These are phyloP conservation scores for Lactarius indigo DNA, from an alignment of 768 basidiomycete species.

Conservation along the genomic window DNA sequence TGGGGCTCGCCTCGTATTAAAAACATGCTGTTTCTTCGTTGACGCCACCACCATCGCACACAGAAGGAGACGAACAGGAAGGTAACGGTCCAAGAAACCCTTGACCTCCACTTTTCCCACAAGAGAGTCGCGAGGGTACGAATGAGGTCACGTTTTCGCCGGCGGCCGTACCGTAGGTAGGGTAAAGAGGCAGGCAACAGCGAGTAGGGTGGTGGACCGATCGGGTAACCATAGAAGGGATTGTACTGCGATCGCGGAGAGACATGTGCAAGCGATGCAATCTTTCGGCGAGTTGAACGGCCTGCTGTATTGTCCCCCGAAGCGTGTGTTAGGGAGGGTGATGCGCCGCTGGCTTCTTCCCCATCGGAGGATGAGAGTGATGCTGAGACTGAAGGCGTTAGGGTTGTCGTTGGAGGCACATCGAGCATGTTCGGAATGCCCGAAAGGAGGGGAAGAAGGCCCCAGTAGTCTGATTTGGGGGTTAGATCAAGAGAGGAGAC, in stretches of 20 bases:
- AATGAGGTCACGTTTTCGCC: constrained; percentile 64
- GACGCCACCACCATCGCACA: constrained; percentile 19
- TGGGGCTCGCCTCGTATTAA: constrained; percentile 15
- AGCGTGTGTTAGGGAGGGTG: not conserved
- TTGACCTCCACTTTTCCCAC: constrained; percentile 57
- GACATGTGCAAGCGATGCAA: constrained; percentile 28
- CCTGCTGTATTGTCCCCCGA: not conserved
- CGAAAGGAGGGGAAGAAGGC: constrained; percentile 50
- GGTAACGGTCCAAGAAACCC: constrained; percentile 16
- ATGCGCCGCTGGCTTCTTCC: constrained; percentile 6
- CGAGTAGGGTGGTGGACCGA: constrained; percentile 30
- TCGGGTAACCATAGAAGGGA: constrained; percentile 75
- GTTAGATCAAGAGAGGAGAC: constrained; percentile 26
- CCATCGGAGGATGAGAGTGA: constrained; percentile 6
- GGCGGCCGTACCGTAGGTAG: constrained; percentile 55
- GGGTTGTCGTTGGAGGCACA: not conserved
- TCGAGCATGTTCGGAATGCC: constrained; percentile 41
- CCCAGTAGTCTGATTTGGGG: constrained; percentile 59
- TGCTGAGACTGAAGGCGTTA: constrained; percentile 10
- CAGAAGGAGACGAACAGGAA: constrained; percentile 37
- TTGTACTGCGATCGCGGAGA: constrained; percentile 60
- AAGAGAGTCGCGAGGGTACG: constrained; percentile 59
- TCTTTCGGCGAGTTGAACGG: constrained; percentile 8
- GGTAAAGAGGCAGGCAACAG: constrained; percentile 36
- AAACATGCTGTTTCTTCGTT: constrained; percentile 22